These are phyloP conservation scores for Sisymbrium irio DNA, from an alignment of 345 rosid genomes.

Conservation along the genomic window DNA sequence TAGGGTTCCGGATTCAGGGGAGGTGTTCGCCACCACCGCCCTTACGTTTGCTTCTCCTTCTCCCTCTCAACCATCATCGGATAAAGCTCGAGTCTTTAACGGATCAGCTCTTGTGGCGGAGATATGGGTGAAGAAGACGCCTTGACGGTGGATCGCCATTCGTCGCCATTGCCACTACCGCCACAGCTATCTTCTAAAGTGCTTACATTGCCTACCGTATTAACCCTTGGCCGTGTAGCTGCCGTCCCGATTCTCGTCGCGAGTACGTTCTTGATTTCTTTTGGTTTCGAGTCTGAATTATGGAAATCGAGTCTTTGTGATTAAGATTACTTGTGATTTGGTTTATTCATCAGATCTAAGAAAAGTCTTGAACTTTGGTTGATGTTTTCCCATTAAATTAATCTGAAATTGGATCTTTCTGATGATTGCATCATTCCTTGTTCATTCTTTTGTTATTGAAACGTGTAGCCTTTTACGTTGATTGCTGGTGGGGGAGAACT, in stretches of 20 bases:
- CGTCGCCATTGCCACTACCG: conserved; percentile 33
- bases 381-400: neutral
- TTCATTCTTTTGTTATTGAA: neutral
- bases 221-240: conserved; percentile 93
- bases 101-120: conserved; percentile 37
- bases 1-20: conserved; percentile 31
- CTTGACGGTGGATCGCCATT: conserved; percentile 30
- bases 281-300: neutral
- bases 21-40: conserved; percentile 30
- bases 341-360: conserved; percentile 15
- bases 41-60: conserved; percentile 4
- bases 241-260: conserved; percentile 83
- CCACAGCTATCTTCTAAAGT: conserved; percentile 47
- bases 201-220: conserved; percentile 82
- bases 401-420: neutral
- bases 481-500: conserved; percentile 90
- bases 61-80: conserved; percentile 24
- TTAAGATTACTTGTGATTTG: neutral
- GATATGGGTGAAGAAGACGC: conserved; percentile 58
- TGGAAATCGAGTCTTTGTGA: neutral
- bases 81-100: conserved; percentile 26
- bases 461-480: conserved; percentile 74
- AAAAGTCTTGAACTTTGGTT: neutral
- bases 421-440: neutral
- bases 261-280: conserved; percentile 46